Evolutionary conservation across 371 early-diverging fungal species (phyloP), one percentile per base, ranked within the genome.

Genomic region (Mortierella sp.): DNA sequence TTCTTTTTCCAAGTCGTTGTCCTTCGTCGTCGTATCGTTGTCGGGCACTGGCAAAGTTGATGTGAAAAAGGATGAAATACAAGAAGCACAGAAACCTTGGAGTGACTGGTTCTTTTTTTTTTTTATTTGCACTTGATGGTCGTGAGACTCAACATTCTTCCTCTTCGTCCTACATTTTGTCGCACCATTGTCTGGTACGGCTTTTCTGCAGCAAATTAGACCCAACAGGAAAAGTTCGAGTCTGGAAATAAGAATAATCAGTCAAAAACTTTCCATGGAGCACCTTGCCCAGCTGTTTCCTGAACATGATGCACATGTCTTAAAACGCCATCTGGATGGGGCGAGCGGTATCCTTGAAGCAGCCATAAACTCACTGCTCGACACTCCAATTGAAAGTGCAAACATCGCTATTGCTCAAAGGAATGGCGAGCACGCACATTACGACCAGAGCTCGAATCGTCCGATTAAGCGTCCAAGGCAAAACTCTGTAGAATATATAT

Each of bases 231-330:
- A 47, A 10, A 55, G 28, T 28, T 32, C 32, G 28, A 32, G 7
- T 55, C 32, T 13, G 55, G 33, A n/a, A 13, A 53, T 19, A 22
- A 32, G 55, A 55, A 32, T 13, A 32, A 4, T 2, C 11, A 45
- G 16, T 15, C 11, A 45, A 55, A 55, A 28, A 33, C 21, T 24
- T 5, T 13, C 53, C 28, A 75, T 75, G 75, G 66, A 75, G 19
- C 47, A 45, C 1, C 70, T 75, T 2, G 64, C 52, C 50, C 41
- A 50, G 13, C 38, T 80, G 10, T 80, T 80, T 22, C 80, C 80
- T 0, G 32, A 52, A 3, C 75, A 71, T 24, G 28, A 58, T 11
- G 28, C n/a, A 16, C 63, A 57, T 4, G 55, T 45, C 8, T 50
- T 78, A 13, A 52, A 58, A 28, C 28, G n/a, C n/a, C 48, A 65